phyloP scores from a whole-genome alignment of 2,329 filamentous ascomycete species.

The Leptosphaerulina australis region DNA sequence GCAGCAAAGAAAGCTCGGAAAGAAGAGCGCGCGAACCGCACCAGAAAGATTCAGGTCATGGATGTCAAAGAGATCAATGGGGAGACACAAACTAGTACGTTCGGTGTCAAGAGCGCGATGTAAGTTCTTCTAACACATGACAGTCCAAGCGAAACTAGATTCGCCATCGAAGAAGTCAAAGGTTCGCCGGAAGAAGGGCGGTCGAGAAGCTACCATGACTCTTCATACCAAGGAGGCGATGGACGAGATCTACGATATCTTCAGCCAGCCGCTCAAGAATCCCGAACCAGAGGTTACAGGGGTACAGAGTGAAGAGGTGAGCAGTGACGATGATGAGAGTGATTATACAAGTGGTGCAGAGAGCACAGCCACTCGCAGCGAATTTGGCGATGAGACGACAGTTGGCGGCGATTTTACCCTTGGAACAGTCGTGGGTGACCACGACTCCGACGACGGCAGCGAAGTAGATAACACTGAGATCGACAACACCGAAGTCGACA shows the following conservation, averaged over 20 bases:
- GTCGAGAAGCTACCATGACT: conserved; percentile 91
- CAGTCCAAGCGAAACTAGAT: conserved; percentile 91
- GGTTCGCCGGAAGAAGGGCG: conserved; percentile 74
- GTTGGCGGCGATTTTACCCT: conserved; percentile 56
- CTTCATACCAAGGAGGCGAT: conserved; percentile 93
- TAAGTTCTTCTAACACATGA: conserved; percentile 24
- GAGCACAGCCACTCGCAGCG: conserved; percentile 79
- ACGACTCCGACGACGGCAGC: conserved; percentile 56
- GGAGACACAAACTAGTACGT: conserved; percentile 89
- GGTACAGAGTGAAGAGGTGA: conserved; percentile 69
- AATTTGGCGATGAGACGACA: conserved; percentile 67
- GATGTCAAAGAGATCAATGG: conserved; percentile 70
- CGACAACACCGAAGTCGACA: conserved; percentile 37
- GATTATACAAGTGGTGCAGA: conserved; percentile 85
- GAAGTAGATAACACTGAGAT: conserved; percentile 27
- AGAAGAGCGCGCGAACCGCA: conserved; percentile 58
- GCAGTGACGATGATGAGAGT: conserved; percentile 63
- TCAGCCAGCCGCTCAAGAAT: conserved; percentile 79
- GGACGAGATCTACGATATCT: conserved; percentile 96
- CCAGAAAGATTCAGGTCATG: conserved; percentile 71
- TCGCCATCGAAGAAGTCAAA: conserved; percentile 82
- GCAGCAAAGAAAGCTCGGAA: conserved; percentile 53
- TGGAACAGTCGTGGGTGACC: conserved; percentile 43
- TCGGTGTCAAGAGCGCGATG: background rate
- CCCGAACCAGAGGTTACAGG: conserved; percentile 54